Conservation (phyloP, 2,329 filamentous ascomycete species). For the Dendryphion nanum region DNA sequence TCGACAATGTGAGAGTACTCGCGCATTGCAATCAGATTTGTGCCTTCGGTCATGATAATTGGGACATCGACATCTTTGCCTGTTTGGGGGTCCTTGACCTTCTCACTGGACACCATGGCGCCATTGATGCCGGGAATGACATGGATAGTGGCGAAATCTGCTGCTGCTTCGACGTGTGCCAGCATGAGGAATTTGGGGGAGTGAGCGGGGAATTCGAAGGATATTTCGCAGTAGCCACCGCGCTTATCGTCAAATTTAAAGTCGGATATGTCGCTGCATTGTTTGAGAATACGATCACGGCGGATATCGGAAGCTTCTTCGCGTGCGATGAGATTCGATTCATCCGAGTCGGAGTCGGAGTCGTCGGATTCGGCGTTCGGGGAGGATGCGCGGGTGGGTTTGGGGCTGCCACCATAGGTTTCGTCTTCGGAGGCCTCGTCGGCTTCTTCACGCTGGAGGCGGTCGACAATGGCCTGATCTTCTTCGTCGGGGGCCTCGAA, state of each 20-base stretch:
- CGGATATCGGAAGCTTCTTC: constrained; percentile 31
- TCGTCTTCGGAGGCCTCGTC: constrained; percentile 60
- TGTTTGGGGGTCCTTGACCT: constrained; percentile 51
- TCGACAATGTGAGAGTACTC: constrained; percentile 82
- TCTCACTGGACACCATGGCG: constrained; percentile 64
- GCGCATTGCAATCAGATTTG: constrained; percentile 90
- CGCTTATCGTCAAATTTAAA: constrained; percentile 77
- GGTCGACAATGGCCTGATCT: constrained; percentile 70
- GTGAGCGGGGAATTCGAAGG: constrained; percentile 74
- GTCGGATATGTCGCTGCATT: constrained; percentile 62
- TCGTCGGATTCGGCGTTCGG: constrained; percentile 37
- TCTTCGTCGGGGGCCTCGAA: constrained; percentile 94
- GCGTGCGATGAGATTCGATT: constrained; percentile 16
- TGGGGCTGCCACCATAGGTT: constrained; percentile 48
- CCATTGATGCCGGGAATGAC: constrained; percentile 74
- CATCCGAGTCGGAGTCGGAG: constrained; percentile 16
- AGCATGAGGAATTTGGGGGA: constrained; percentile 93
- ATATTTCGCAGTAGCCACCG: constrained; percentile 76
- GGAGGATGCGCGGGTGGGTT: constrained; percentile 34
- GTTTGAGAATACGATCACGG: constrained; percentile 42
- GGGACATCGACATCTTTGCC: constrained; percentile 41
- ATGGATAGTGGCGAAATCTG: constrained; percentile 78
- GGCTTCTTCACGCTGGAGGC: constrained; percentile 59
- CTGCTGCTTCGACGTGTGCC: constrained; percentile 79
- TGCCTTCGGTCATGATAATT: constrained; percentile 73